Conservation (phyloP, 2,329 filamentous ascomycete species). For the Lachnellula cervina region DNA sequence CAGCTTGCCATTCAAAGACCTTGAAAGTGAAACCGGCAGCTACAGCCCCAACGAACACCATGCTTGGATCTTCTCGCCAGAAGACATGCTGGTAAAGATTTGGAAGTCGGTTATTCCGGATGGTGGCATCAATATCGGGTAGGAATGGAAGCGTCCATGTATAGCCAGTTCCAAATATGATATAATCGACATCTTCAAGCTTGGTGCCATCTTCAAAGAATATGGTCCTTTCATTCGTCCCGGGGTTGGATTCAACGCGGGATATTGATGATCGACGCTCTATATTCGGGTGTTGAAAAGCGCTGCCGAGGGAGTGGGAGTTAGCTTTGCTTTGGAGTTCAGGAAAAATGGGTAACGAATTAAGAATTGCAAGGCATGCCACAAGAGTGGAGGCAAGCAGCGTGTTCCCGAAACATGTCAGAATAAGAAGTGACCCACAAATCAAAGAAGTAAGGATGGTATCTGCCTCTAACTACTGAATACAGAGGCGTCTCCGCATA, state of each 20-base stretch:
- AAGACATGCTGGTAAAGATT: constrained; percentile 56
- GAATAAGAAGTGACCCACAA: constrained; percentile 39
- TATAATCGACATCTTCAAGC: constrained; percentile 50
- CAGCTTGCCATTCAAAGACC: constrained; percentile 65
- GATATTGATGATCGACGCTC: constrained; percentile 43
- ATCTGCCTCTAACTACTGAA: constrained; percentile 48
- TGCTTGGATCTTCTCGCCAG: constrained; percentile 47
- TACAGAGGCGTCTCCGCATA: constrained; percentile 44
- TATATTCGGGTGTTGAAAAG: constrained; percentile 56
- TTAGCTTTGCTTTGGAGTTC: not conserved
- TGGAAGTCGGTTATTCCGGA: constrained; percentile 51
- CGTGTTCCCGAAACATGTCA: not conserved
- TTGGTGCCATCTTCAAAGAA: constrained; percentile 52
- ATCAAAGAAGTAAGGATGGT: constrained; percentile 24
- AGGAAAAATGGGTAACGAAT: not conserved
- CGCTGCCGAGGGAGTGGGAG: constrained; percentile 51
- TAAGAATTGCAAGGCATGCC: not conserved
- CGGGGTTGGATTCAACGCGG: constrained; percentile 33
- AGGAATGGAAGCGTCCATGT: constrained; percentile 60
- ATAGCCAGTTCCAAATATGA: constrained; percentile 65
- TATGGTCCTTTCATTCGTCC: constrained; percentile 38
- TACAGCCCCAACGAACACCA: constrained; percentile 56
- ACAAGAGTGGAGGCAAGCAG: not conserved
- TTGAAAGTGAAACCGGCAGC: constrained; percentile 59
- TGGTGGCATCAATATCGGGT: constrained; percentile 38